Evolutionary conservation across 2,329 filamentous ascomycete genomes (phyloP).

Genomic region (Fusarium solani-melongenae): DNA sequence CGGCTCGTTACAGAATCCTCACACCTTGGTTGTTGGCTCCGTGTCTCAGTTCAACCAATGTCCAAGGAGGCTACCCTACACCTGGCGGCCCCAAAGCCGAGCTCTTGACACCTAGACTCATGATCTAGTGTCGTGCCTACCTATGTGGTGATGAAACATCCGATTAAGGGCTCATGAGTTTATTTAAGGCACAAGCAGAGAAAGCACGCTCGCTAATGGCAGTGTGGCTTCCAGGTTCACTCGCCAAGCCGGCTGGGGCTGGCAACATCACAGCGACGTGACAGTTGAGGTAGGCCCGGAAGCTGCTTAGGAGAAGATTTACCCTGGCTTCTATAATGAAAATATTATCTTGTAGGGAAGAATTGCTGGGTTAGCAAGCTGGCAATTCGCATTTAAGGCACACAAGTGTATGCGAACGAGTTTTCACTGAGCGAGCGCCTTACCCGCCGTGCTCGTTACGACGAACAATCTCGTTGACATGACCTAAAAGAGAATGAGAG

Average conservation of each 20-base stretch:
- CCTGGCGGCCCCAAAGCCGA: neutral
- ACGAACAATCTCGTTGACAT: neutral
- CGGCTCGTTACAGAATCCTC: neutral
- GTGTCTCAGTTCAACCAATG: neutral
- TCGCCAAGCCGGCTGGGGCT: neutral
- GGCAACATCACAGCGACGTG: neutral
- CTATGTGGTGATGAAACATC: neutral
- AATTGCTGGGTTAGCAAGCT: neutral
- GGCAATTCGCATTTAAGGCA: neutral
- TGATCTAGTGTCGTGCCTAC: neutral
- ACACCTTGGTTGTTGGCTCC: neutral
- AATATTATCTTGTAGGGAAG: no score
- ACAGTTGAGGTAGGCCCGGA: neutral
- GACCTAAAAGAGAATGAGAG: neutral
- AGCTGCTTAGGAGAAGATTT: neutral
- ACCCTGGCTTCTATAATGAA: fast-evolving
- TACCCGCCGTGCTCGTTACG: neutral
- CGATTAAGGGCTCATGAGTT: neutral
- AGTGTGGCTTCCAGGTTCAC: neutral
- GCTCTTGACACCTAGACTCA: neutral
- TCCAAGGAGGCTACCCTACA: neutral
- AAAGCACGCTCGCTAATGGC: no score
- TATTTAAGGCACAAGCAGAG: fast-evolving
- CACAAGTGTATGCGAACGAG: no score
- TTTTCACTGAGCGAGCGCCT: neutral